Evolutionary conservation across 441 rosid species (phyloP).

Genomic region (Kokia cookei): DNA sequence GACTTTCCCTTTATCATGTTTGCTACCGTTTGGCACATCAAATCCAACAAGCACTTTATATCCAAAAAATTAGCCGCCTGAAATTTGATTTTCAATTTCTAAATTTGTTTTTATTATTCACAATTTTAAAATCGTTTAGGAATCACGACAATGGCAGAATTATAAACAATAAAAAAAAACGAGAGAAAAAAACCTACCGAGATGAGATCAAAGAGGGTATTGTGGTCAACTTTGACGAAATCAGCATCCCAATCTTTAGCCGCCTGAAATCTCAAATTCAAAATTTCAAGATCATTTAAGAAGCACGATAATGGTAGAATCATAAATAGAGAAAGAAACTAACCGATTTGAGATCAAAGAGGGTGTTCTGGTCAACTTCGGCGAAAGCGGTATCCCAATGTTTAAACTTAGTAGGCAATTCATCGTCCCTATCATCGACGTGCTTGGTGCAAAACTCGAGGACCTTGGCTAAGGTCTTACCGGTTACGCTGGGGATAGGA

Average conservation of each 20-base stretch:
- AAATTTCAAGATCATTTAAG: no score
- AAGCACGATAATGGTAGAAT: no score
- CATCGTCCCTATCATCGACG: no score
- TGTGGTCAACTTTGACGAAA: constrained; percentile 36
- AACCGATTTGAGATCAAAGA: constrained; percentile 45
- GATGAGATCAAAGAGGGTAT: constrained; percentile 45
- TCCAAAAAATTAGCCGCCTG: constrained; percentile 6
- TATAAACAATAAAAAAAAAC: neutral
- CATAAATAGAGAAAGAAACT: neutral
- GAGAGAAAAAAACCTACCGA: constrained; percentile 14
- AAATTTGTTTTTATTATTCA: neutral
- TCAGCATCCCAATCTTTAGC: constrained; percentile 32
- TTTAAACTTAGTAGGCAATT: neutral
- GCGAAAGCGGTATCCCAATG: constrained; percentile 34
- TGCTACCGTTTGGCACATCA: constrained; percentile 9
- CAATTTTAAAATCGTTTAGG: neutral
- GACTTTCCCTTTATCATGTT: neutral
- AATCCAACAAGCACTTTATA: neutral
- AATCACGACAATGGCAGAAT: neutral
- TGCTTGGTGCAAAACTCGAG: no score
- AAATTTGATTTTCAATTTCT: neutral
- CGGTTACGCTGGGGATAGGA: neutral
- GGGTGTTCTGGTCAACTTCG: constrained; percentile 37
- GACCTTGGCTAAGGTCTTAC: neutral
- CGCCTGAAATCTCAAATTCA: no score